Conservation (phyloP, 2,329 filamentous ascomycete genomes). For the Trichoderma harzianum region DNA sequence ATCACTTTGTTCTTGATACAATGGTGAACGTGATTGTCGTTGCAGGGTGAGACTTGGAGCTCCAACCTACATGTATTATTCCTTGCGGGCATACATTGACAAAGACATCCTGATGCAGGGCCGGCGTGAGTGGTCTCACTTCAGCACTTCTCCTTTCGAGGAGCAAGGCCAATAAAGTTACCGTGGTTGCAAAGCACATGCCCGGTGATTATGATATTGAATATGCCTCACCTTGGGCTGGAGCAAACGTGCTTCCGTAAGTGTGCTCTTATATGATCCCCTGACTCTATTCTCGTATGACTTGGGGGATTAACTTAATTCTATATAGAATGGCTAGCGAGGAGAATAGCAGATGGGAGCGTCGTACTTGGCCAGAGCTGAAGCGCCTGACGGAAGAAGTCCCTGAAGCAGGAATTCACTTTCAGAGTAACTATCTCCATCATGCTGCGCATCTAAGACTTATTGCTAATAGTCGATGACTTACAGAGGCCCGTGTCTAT, state of each 20-base stretch:
- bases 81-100: background rate
- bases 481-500: constrained; percentile 45
- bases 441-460: background rate
- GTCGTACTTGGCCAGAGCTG: constrained; percentile 61
- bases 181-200: constrained; percentile 82
- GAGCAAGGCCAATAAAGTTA: constrained; percentile 50
- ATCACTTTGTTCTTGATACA: constrained; percentile 2
- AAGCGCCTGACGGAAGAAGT: constrained; percentile 58
- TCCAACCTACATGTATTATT: background rate
- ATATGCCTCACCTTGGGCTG: constrained; percentile 87
- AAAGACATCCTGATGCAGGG: constrained; percentile 27
- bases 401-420: constrained; percentile 77
- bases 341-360: constrained; percentile 54
- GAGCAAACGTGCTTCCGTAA: constrained; percentile 74
- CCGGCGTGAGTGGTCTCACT: constrained; percentile 52
- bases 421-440: constrained; percentile 53
- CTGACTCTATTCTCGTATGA: background rate
- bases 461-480: background rate
- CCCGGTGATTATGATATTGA: constrained; percentile 89
- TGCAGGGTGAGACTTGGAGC: constrained; percentile 30
- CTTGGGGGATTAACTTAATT: background rate
- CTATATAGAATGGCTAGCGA: constrained; percentile 41
- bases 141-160: constrained; percentile 48
- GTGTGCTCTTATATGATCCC: constrained; percentile 28
- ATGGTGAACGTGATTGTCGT: constrained; percentile 35